phyloP scores from a whole-genome alignment of 2,329 filamentous ascomycete species.

The Nakataea oryzae region DNA sequence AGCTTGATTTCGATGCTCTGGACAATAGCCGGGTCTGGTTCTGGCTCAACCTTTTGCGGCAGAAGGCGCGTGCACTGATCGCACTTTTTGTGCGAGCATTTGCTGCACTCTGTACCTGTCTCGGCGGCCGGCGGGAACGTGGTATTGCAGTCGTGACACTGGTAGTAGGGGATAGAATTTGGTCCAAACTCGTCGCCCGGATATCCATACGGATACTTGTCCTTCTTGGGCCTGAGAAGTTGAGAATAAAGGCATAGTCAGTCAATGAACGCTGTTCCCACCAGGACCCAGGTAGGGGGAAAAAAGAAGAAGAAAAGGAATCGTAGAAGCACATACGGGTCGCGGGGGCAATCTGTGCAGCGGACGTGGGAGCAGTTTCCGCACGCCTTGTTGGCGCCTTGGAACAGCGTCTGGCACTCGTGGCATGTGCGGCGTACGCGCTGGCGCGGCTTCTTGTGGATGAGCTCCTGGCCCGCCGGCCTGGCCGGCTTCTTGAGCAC shows the following conservation, averaged over 20 bases:
- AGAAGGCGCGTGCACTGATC: conserved; percentile 46
- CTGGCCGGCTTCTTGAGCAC: conserved; percentile 54
- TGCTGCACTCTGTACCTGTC: conserved; percentile 43
- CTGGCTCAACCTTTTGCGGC: conserved; percentile 49
- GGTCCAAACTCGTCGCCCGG: conserved; percentile 52
- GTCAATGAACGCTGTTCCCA: not conserved
- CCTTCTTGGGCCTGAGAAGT: conserved; percentile 48
- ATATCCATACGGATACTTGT: conserved; percentile 61
- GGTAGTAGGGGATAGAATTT: conserved; percentile 39
- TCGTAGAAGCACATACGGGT: conserved; percentile 53
- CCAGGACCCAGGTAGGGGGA: not conserved
- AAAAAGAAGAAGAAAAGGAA: not conserved
- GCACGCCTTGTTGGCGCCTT: conserved; percentile 50
- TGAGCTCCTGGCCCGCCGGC: conserved; percentile 58
- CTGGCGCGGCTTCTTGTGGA: conserved; percentile 62
- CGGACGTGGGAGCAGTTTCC: conserved; percentile 58
- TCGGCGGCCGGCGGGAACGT: conserved; percentile 41
- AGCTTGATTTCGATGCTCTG: conserved; percentile 38
- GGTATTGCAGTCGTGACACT: conserved; percentile 53
- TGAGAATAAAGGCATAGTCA: not conserved
- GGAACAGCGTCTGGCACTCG: conserved; percentile 56
- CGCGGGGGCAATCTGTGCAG: conserved; percentile 71
- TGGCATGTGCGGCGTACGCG: conserved; percentile 69
- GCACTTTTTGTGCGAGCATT: conserved; percentile 52
- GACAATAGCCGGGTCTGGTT: conserved; percentile 50